Conservation (phyloP, 345 rosid genomes). For the thale cress (Arabidopsis thaliana) region TAIR10.1 NC_003070.9:9091501-9092000, state of each 20-base stretch:
- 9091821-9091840: slow-evolving; percentile 11
- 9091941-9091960: slow-evolving; percentile 4
- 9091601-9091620: slow-evolving; percentile 59
- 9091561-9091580: slow-evolving; percentile 87
- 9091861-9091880: slow-evolving; percentile 25
- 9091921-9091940: slow-evolving; percentile 6
- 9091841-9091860: slow-evolving; percentile 50
- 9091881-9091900: slow-evolving; percentile 21
- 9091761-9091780: slow-evolving; percentile 53
- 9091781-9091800: slow-evolving; percentile 47
- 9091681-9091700: slow-evolving; percentile 90
- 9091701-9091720: slow-evolving; percentile 78
- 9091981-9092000: neutral
- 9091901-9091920: slow-evolving; percentile 41
- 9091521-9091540: slow-evolving; percentile 80
- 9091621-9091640: slow-evolving; percentile 50
- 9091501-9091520: slow-evolving; percentile 81
- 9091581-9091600: slow-evolving; percentile 84
- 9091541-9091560: slow-evolving; percentile 83
- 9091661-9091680: slow-evolving; percentile 77
- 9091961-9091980: neutral
- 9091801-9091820: slow-evolving; percentile 36
- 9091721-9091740: slow-evolving; percentile 28
- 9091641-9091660: slow-evolving; percentile 75
- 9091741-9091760: slow-evolving; percentile 47